Base-by-base conservation (phyloP, 2,329 filamentous ascomycete species). In the Penicillium aurantiogriseum region DNA sequence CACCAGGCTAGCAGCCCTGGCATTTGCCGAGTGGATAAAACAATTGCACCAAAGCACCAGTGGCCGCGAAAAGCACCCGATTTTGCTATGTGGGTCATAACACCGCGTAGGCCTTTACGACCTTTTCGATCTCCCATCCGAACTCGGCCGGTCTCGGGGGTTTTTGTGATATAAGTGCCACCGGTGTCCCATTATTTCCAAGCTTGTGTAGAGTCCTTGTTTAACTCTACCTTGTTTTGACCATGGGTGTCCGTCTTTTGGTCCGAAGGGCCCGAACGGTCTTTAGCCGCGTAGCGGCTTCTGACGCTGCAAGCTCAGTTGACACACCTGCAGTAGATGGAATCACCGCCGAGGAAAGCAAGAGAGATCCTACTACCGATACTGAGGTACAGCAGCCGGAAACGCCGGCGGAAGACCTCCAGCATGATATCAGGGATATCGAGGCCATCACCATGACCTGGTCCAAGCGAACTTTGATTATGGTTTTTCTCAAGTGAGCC, bases 371-470 rank as follows among this genome's bases (percentile, higher is more conserved):
- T 44, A 5, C 36, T 7, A 5, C 21, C 7, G 38, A 42, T 9
- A 7, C 17, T n/a, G 33, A 45, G 36, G 4, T 23, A 7, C 36
- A 40, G 3, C 43, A 31, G 15, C 15, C 46, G 7, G 45, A 54
- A 13, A 9, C 29, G 17, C 44, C 52, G 3, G 21, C 27, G 9
- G 52, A 21, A 13, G 29, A 64, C 59, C 69, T 68, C 15, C 67
- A 73, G 25, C 46, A 67, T 33, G 77, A 77, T 68, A 76, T 79
- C 19, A 70, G 77, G 50, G 74, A 76, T 56, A 73, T 76, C 10
- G 76, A 80, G 63, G 78, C 77, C 17, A 70, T 77, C 8, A 75
- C 77, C 17, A 65, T 78, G 63, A 72, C 72, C 23, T 80, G 78
- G 78, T 73, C 72, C 21, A 79, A 74, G 60, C 69, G 23, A n/a